Evolutionary conservation across 208 protist genomes (phyloP), one percentile per base, ranked within the genome.

Genomic region (Leishmania guyanensis): DNA sequence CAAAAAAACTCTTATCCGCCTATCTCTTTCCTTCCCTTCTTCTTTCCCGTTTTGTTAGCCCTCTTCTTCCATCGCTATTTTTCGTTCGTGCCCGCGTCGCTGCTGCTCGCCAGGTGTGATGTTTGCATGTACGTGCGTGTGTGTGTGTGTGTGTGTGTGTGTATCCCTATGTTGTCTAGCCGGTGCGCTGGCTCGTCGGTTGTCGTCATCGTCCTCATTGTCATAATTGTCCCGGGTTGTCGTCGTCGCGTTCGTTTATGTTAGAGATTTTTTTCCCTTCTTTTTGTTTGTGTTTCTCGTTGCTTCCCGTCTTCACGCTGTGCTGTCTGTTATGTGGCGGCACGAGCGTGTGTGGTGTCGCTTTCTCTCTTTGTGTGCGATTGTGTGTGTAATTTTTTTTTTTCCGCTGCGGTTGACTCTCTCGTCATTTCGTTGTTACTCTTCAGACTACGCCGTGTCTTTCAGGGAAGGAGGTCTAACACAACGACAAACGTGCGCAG

Each of bases 31-130:
- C 73, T 77, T 77, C 56, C 3, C 78, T 77, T 58, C 75, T 3
- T 77, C 62, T 80, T 75, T 60, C n/a, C 33, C n/a, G 20, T 71
- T 9, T 36, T 71, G 66, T 75, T 22, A 26, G 48, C 43, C 22
- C 17, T 75, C n/a, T 56, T 33, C 14, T 16, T 39, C 70, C 70
- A 75, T 75, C 48, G 39, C 39, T 71, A 36, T 71, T 48, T 50
- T 48, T 71, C 36, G 43, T 71, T 71, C 14, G 8, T 20, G n/a
- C n/a, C 39, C 36, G 0, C 65, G 1, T 29, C 12, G 43, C 46
- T 56, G 0, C 2, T 53, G 43, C 65, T 39, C 43, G 10, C 39
- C 36, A 46, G 3, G 8, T 71, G 65, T 22, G 65, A 48, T 56
- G 48, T 58, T 0, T 58, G 68, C 22, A 22, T 54, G 22, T 26